Conservation (phyloP, 2,329 filamentous ascomycete species). For the Colletotrichum sp. region DNA sequence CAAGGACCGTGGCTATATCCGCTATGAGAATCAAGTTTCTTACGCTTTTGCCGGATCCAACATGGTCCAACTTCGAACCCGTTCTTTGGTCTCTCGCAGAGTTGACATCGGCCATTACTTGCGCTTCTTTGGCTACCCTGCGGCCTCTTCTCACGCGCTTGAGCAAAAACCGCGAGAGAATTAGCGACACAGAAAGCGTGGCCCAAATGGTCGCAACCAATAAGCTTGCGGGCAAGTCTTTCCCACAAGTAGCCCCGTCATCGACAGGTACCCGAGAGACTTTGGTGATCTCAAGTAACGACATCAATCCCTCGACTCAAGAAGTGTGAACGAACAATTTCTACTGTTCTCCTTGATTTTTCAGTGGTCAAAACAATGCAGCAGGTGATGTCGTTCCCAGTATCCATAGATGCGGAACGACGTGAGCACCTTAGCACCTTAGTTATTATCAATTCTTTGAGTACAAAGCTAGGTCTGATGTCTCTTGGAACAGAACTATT, state of each 20-base stretch:
- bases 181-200: neutral
- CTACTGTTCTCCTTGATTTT: neutral
- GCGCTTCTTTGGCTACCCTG: neutral
- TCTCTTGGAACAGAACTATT: neutral
- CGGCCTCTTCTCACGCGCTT: neutral
- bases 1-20: neutral
- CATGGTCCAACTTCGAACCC: neutral
- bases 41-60: neutral
- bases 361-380: neutral
- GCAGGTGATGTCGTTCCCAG: neutral
- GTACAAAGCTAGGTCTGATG: neutral
- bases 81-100: neutral
- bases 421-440: neutral
- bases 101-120: neutral
- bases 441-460: neutral
- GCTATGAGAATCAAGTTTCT: neutral
- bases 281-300: neutral
- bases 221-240: neutral
- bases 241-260: neutral
- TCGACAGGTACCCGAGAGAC: neutral
- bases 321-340: neutral
- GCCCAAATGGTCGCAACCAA: neutral
- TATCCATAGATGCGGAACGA: neutral
- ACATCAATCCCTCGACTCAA: neutral
- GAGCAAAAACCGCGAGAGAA: neutral